phyloP scores from a whole-genome alignment of 2,329 filamentous ascomycete genomes.

The Didymellaceae sp. region DNA sequence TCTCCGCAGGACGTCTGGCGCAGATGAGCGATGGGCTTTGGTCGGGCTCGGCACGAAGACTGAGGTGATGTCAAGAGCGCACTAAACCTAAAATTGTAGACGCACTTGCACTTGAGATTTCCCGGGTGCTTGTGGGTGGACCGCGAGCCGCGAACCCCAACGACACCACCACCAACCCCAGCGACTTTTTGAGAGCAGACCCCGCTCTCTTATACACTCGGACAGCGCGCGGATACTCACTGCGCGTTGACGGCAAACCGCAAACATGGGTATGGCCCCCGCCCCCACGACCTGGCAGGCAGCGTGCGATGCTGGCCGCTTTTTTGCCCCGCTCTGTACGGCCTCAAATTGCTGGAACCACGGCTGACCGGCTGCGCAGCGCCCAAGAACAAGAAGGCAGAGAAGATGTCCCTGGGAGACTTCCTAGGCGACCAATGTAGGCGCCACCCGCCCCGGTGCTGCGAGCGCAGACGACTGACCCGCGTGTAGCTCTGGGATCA shows the following conservation, averaged over 20 bases:
- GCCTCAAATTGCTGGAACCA: slow-evolving; percentile 20
- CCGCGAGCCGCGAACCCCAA: slow-evolving; percentile 29
- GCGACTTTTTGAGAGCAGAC: slow-evolving; percentile 34
- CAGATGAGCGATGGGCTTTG: not conserved
- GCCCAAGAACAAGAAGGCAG: slow-evolving; percentile 89
- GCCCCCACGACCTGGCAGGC: slow-evolving; percentile 35
- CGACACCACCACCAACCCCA: slow-evolving; percentile 35
- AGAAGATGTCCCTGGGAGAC: slow-evolving; percentile 97
- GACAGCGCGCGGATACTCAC: slow-evolving; percentile 45
- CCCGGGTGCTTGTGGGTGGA: slow-evolving; percentile 23
- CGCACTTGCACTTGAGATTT: slow-evolving; percentile 31
- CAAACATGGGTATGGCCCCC: slow-evolving; percentile 65
- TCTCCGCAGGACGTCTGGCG: not conserved
- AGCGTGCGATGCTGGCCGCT: slow-evolving; percentile 26
- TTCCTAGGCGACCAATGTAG: slow-evolving; percentile 92
- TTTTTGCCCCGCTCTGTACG: slow-evolving; percentile 36
- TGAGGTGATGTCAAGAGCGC: slow-evolving; percentile 21
- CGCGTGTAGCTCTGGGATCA: slow-evolving; percentile 72
- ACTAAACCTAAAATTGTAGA: slow-evolving; percentile 18
- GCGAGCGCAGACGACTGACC: slow-evolving; percentile 36
- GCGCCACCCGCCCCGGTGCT: slow-evolving; percentile 47
- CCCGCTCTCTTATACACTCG: slow-evolving; percentile 38
- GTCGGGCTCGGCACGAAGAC: not conserved
- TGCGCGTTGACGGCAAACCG: slow-evolving; percentile 52
- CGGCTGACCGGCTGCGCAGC: slow-evolving; percentile 65